Evolutionary conservation across 2,329 filamentous ascomycete species (phyloP).

Genomic region (Phyllosticta ampelicida): DNA sequence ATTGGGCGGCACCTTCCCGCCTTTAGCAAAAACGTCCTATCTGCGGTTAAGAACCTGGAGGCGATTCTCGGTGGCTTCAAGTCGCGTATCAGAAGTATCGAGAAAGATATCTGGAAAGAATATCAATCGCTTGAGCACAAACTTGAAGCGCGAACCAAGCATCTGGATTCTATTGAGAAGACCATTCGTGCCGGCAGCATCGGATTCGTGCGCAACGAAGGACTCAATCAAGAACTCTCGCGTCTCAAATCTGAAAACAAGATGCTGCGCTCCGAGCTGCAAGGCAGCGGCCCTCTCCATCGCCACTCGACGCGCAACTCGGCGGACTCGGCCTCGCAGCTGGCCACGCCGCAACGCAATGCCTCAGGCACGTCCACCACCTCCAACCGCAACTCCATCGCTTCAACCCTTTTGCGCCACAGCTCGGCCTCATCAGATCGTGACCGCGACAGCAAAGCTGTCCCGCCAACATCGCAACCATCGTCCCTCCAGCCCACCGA

Average conservation of each 20-base stretch:
- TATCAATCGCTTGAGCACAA: slow-evolving; percentile 78
- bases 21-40: slow-evolving; percentile 81
- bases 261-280: slow-evolving; percentile 48
- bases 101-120: slow-evolving; percentile 81
- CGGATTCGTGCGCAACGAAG: slow-evolving; percentile 14
- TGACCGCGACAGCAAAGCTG: slow-evolving; percentile 15
- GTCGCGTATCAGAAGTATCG: slow-evolving; percentile 68
- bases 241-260: slow-evolving; percentile 52
- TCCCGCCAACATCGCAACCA: slow-evolving; percentile 15
- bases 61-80: slow-evolving; percentile 67
- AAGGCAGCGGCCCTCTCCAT: slow-evolving; percentile 43
- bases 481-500: slow-evolving; percentile 39
- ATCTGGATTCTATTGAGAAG: slow-evolving; percentile 76
- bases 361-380: slow-evolving; percentile 12
- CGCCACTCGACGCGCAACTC: slow-evolving; percentile 28
- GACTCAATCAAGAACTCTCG: slow-evolving; percentile 39
- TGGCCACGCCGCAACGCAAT: slow-evolving; percentile 14
- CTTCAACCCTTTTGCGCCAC: slow-evolving; percentile 45
- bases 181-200: slow-evolving; percentile 42
- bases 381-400: slow-evolving; percentile 33
- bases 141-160: slow-evolving; percentile 69
- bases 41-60: slow-evolving; percentile 81
- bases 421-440: slow-evolving; percentile 27
- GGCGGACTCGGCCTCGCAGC: slow-evolving; percentile 15
- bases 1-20: slow-evolving; percentile 76